phyloP scores from a whole-genome alignment of 257 asterid genomes.

The Primulina eburnea region DNA sequence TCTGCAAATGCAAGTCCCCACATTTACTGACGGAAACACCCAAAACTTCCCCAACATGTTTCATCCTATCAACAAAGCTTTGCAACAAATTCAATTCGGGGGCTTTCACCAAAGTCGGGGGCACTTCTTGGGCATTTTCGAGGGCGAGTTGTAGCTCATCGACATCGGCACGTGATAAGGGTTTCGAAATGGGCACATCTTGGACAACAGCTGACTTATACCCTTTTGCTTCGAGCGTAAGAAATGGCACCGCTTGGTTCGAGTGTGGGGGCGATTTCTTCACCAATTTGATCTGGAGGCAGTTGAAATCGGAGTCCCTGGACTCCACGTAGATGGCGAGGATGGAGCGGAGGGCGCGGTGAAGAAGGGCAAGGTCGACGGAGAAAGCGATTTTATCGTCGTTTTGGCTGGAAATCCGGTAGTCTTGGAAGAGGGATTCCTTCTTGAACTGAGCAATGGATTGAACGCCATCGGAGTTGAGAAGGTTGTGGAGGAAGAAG shows the following conservation, averaged over 20 bases:
- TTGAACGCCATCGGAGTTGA: constrained; percentile 73
- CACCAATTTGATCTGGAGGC: constrained; percentile 68
- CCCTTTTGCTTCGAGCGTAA: constrained; percentile 81
- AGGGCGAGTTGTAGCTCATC: constrained; percentile 69
- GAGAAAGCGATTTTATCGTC: constrained; percentile 72
- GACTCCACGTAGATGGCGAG: constrained; percentile 56
- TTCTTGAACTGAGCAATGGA: constrained; percentile 75
- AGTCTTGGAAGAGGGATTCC: constrained; percentile 68
- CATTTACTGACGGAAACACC: constrained; percentile 66
- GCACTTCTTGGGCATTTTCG: constrained; percentile 64
- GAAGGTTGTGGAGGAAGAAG: constrained; percentile 96
- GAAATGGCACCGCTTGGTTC: constrained; percentile 65
- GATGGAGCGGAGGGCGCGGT: constrained; percentile 87
- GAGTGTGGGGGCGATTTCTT: constrained; percentile 74
- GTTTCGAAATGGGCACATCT: constrained; percentile 94
- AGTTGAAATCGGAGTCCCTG: constrained; percentile 34
- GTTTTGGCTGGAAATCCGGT: constrained; percentile 69
- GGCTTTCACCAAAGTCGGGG: constrained; percentile 58
- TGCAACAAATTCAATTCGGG: constrained; percentile 62
- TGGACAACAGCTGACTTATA: constrained; percentile 77
- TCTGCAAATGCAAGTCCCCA: constrained; percentile 82
- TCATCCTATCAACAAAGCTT: constrained; percentile 71
- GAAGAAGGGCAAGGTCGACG: constrained; percentile 84
- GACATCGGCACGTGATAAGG: constrained; percentile 67
- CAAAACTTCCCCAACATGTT: constrained; percentile 79